Evolutionary conservation across 768 basidiomycete species (phyloP).

Genomic region (Phaffia australis): DNA sequence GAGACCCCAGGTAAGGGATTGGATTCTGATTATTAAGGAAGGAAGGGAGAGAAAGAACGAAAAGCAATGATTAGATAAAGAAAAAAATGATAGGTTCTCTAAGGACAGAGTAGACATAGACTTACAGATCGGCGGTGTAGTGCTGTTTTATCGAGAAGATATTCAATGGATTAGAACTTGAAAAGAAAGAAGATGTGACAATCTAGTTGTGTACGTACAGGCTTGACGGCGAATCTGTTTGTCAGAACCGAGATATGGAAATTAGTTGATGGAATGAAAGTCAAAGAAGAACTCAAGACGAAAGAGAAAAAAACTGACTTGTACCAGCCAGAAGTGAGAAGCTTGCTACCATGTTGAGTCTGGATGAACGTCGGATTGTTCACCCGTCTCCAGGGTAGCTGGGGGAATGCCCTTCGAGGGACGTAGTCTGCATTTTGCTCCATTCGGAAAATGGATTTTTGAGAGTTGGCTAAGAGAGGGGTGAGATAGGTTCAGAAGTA

Average conservation of each 20-base stretch:
- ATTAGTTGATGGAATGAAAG: not conserved
- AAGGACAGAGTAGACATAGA: not conserved
- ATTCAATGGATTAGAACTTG: not conserved
- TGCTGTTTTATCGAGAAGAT: constrained; percentile 46
- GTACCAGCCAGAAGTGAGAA: constrained; percentile 92
- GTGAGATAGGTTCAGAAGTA: not conserved
- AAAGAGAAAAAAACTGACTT: constrained; percentile 53
- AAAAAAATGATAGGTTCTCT: not conserved
- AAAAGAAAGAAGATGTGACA: not conserved
- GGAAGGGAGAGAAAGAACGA: not conserved
- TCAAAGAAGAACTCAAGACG: not conserved
- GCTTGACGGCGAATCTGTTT: constrained; percentile 46
- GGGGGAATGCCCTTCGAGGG: constrained; percentile 87
- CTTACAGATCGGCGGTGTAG: constrained; percentile 64
- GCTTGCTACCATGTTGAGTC: constrained; percentile 86
- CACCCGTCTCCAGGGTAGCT: constrained; percentile 69
- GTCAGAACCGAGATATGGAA: not conserved
- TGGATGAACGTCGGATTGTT: constrained; percentile 83
- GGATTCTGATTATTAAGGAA: constrained; percentile 46
- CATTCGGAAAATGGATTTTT: constrained; percentile 69
- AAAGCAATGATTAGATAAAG: not conserved
- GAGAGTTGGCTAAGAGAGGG: constrained; percentile 3
- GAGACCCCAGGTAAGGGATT: constrained; percentile 75
- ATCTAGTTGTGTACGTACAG: constrained; percentile 45
- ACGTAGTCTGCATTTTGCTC: constrained; percentile 76